Percentiles rank a stretch among this genome's conserved stretches.
Evolutionary conservation across 495 filamentous ascomycete species (phyloP).

Genomic region (Hamigera avellanea): DNA sequence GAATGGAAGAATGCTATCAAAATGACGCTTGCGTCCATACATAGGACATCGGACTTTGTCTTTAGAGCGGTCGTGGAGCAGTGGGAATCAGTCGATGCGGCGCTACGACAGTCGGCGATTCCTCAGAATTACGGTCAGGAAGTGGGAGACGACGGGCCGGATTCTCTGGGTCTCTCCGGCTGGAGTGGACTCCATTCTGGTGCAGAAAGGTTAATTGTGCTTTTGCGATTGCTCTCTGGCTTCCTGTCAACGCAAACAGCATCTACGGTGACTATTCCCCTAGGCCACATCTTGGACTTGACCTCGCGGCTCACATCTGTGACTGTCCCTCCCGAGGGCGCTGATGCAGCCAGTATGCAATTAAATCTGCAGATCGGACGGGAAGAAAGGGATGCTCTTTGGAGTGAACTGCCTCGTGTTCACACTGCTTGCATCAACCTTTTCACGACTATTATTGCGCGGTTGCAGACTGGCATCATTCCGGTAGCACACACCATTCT

Average conservation of each 20-base stretch:
- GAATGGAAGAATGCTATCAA: slow-evolving; percentile 62
- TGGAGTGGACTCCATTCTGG: slow-evolving; percentile 69
- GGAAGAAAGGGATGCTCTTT: slow-evolving; percentile 69
- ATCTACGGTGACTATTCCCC: slow-evolving; percentile 45
- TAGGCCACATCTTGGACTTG: slow-evolving; percentile 54
- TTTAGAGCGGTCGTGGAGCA: slow-evolving; percentile 69
- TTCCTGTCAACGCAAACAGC: slow-evolving; percentile 50
- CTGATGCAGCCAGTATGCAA: slow-evolving; percentile 21
- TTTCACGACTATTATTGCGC: slow-evolving; percentile 36
- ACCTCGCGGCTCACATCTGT: slow-evolving; percentile 57
- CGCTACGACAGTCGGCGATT: slow-evolving; percentile 9
- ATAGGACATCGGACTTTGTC: slow-evolving; percentile 58
- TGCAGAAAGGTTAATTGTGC: slow-evolving; percentile 49
- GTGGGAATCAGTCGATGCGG: slow-evolving; percentile 50
- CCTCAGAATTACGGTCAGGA: slow-evolving; percentile 24
- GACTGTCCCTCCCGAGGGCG: slow-evolving; percentile 37
- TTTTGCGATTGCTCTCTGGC: slow-evolving; percentile 43
- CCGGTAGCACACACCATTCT: slow-evolving; percentile 47
- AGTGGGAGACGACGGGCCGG: slow-evolving; percentile 22
- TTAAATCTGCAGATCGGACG: slow-evolving; percentile 57
- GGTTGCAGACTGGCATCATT: slow-evolving; percentile 40
- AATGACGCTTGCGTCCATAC: slow-evolving; percentile 44
- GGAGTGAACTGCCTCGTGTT: slow-evolving; percentile 57
- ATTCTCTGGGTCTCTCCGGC: slow-evolving; percentile 41
- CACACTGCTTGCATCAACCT: slow-evolving; percentile 56